Percentiles rank a stretch among this genome's conserved stretches.
phyloP scores from a whole-genome alignment of 2,329 filamentous ascomycete species.

The Rutstroemia sp. region DNA sequence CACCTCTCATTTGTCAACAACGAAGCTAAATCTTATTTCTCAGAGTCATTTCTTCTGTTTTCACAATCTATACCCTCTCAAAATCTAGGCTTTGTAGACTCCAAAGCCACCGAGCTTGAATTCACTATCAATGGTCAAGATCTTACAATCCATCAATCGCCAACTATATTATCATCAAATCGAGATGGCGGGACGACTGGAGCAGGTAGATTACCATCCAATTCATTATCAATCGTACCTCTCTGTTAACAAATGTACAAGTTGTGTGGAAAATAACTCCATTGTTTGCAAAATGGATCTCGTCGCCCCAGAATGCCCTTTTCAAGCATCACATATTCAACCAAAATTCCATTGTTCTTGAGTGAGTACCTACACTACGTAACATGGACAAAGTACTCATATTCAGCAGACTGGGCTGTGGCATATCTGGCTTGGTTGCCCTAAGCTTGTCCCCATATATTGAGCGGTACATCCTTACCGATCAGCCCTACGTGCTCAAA shows the following conservation, averaged over 20 bases:
- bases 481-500: conserved; percentile 78
- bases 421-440: conserved; percentile 74
- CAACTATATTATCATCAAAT: conserved; percentile 69
- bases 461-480: conserved; percentile 65
- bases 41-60: conserved; percentile 87
- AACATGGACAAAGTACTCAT: neutral
- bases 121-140: conserved; percentile 63
- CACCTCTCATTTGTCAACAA: no score
- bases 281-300: conserved; percentile 73
- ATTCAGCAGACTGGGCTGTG: conserved; percentile 68
- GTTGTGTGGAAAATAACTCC: conserved; percentile 92
- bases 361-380: neutral
- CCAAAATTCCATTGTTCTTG: conserved; percentile 38
- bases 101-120: conserved; percentile 56
- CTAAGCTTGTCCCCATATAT: conserved; percentile 58
- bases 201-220: conserved; percentile 41
- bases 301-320: conserved; percentile 54
- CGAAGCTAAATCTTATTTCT: no score
- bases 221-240: neutral
- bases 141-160: conserved; percentile 75
- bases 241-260: conserved; percentile 26
- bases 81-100: conserved; percentile 79
- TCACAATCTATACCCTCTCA: conserved; percentile 65
- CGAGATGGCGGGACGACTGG: conserved; percentile 68
- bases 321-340: conserved; percentile 47